phyloP scores from a whole-genome alignment of 768 basidiomycete genomes.

The Daedaleopsis sinensis region DNA sequence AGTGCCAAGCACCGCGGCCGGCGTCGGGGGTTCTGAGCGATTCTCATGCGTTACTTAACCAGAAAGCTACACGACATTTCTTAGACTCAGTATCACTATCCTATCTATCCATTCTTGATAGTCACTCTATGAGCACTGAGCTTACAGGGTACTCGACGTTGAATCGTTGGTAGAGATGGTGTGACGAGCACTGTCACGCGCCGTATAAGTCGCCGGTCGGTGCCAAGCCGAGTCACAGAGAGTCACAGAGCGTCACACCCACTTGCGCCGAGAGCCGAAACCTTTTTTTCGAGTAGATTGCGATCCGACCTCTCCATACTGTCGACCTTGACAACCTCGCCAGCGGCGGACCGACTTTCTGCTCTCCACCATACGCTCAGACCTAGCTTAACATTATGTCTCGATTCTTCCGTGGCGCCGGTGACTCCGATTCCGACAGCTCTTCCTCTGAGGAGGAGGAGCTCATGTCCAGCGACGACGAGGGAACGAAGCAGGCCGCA shows the following conservation, averaged over 20 bases:
- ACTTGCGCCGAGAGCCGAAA: slow-evolving; percentile 13
- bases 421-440: slow-evolving; percentile 82
- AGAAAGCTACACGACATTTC: no score
- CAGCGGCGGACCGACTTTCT: background rate
- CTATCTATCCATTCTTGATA: no score
- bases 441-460: slow-evolving; percentile 72
- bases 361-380: background rate
- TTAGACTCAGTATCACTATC: no score
- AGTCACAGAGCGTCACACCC: slow-evolving; percentile 7
- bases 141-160: no score
- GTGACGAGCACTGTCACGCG: no score
- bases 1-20: no score
- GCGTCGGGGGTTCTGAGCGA: no score
- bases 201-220: no score
- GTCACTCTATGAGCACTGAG: no score
- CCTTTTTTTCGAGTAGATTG: slow-evolving; percentile 16
- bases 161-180: no score
- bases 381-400: slow-evolving; percentile 55
- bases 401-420: slow-evolving; percentile 86
- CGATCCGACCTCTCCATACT: background rate
- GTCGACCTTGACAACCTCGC: slow-evolving; percentile 14
- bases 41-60: no score
- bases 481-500: slow-evolving; percentile 54
- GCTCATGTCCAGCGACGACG: slow-evolving; percentile 71
- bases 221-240: background rate